These are phyloP conservation scores for Calonectria pseudoreteaudii DNA, from an alignment of 2,329 filamentous ascomycete genomes.

Conservation along the genomic window DNA sequence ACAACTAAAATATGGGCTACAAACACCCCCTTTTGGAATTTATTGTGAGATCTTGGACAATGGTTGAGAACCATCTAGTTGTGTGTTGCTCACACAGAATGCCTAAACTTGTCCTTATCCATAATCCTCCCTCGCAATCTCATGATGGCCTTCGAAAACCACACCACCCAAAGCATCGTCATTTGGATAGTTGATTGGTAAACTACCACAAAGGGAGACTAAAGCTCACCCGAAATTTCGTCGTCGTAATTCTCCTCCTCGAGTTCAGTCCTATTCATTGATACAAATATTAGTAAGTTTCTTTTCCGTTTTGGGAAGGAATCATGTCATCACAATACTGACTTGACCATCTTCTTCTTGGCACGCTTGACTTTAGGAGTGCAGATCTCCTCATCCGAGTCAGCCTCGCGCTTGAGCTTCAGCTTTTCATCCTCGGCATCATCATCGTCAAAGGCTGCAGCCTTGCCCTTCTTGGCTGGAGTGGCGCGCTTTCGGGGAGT, in stretches of 20 bases:
- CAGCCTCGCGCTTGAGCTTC: constrained; percentile 43
- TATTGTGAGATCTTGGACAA: neutral
- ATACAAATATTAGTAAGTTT: constrained; percentile 13
- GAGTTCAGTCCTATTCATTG: constrained; percentile 26
- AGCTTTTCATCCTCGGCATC: constrained; percentile 39
- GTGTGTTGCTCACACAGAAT: neutral
- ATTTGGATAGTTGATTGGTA: neutral
- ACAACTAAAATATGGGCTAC: neutral
- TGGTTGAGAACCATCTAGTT: neutral
- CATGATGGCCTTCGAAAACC: neutral
- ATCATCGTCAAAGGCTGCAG: constrained; percentile 32
- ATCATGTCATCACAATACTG: neutral
- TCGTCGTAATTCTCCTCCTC: constrained; percentile 20
- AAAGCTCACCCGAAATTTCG: constrained; percentile 18
- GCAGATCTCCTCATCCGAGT: constrained; percentile 24
- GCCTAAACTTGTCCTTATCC: neutral
- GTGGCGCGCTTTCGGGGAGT: constrained; percentile 47
- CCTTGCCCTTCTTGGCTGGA: constrained; percentile 41
- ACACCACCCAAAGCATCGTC: too few species aligned
- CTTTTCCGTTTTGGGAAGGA: fast-evolving
- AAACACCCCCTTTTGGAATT: neutral
- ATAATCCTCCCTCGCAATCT: neutral
- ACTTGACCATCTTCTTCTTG: constrained; percentile 36
- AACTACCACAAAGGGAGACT: neutral
- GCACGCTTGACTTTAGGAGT: constrained; percentile 40